Base-by-base conservation (phyloP, 495 filamentous ascomycete species). In the Penicillium pulvis region DNA sequence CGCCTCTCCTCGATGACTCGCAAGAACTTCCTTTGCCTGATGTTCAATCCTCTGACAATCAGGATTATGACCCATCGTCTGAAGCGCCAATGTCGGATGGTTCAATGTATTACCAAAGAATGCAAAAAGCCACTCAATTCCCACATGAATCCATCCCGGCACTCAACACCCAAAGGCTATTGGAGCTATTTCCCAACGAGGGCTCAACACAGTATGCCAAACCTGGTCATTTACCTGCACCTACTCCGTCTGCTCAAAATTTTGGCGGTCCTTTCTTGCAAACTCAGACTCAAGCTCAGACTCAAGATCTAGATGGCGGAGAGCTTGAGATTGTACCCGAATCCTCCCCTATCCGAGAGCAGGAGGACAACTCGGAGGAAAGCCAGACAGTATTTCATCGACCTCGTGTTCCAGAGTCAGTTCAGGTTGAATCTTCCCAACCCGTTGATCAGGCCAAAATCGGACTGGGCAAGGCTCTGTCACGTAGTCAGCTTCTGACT, bases 361-460 rank as follows among this genome's bases (percentile, higher is more conserved):
- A 55, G 23, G 64, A 65, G 17, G 53, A 57, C 45, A 56, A 35
- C 14, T 39, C 35, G 7, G 61, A 52, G 1, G 43, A 59, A 14
- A 56, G 49, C 14, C 46, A 67, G 4, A 24, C 12, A 20, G 53
- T 58, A 2, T 68, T 71, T 24, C 68, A 57, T 23, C 62, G 59
- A 44, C 63, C 68, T 26, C 59, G 19, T 42, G 53, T 44, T 3
- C 69, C 55, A 41, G 70, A 70, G 12, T 65, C 71, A 5, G 70
- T 80, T 14, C 72, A 79, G 58, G 76, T 80, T 14, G 75, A 78
- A 52, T 80, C 77, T 4, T 80, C 77, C 1, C 77, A 80, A 51
- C 68, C 72, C 7, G 70, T 68, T 7, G 75, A 76, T 31, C 67
- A 68, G 47, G 53, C 65, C n/a, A 51, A 60, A 6, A 60, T 55